Conservation (phyloP, 169 alveolate species). For the Cryptosporidium sp. region DNA sequence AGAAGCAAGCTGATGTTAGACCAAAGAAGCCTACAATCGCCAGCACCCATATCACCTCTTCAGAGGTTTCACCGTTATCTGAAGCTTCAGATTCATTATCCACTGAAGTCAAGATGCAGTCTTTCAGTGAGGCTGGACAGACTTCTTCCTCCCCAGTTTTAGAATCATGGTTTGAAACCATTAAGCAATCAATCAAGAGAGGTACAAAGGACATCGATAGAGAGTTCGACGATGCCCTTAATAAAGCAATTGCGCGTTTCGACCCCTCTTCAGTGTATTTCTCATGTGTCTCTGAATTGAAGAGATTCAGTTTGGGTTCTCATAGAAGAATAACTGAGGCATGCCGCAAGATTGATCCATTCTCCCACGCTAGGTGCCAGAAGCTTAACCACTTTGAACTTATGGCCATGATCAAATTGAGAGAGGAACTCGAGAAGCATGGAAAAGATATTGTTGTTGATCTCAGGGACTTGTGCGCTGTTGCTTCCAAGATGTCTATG, state of each 20-base stretch:
- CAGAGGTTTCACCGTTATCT: conserved; percentile 15
- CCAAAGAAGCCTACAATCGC: background rate
- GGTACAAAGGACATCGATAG: background rate
- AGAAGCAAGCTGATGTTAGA: background rate
- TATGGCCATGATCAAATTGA: conserved; percentile 1
- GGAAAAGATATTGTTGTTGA: background rate
- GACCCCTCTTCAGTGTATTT: conserved; percentile 13
- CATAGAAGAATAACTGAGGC: conserved; percentile 29
- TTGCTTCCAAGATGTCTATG: conserved; percentile 28
- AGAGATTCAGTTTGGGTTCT: background rate
- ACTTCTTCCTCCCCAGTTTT: conserved; percentile 4
- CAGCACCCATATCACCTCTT: conserved; percentile 8
- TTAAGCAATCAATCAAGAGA: conserved; percentile 8
- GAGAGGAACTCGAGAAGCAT: conserved; percentile 28
- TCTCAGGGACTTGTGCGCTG: conserved; percentile 35
- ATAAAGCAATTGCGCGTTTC: background rate
- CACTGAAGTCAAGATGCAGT: background rate
- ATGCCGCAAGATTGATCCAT: conserved; percentile 75
- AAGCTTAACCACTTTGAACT: conserved; percentile 58
- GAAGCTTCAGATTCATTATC: conserved; percentile 3
- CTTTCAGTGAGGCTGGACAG: background rate
- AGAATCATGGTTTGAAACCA: conserved; percentile 25
- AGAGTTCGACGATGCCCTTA: conserved; percentile 12
- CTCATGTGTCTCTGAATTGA: conserved; percentile 16
- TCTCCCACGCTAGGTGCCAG: conserved; percentile 50